A percentile compares a stretch with the other conserved stretches of the same genome.
Evolutionary conservation across 1,284 basidiomycete species (phyloP).

Genomic region (Pholiota adiposa): DNA sequence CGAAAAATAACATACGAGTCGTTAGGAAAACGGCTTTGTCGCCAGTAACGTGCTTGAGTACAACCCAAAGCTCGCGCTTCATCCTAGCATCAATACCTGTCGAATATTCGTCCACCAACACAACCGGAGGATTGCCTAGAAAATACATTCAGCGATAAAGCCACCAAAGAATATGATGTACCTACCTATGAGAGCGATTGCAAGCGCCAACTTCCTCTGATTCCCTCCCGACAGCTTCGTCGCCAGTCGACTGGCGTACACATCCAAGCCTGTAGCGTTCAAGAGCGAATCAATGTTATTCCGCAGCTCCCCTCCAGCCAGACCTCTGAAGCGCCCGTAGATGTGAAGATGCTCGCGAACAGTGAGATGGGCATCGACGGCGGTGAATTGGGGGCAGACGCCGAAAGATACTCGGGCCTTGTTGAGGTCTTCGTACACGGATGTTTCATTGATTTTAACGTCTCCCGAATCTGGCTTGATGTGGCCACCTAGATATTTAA

Average conservation of each 20-base stretch:
- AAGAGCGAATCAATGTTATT: conserved; percentile 64
- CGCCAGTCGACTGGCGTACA: conserved; percentile 73
- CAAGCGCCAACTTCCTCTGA: conserved; percentile 79
- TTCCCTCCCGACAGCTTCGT: conserved; percentile 81
- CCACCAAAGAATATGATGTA: not conserved
- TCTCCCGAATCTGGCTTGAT: conserved; percentile 61
- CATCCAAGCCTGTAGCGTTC: conserved; percentile 58
- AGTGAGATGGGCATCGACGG: conserved; percentile 77
- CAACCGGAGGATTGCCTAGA: conserved; percentile 67
- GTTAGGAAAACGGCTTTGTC: conserved; percentile 74
- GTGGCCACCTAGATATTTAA: conserved; percentile 16
- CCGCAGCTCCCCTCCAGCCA: conserved; percentile 53
- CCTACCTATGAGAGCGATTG: conserved; percentile 71
- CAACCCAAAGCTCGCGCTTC: conserved; percentile 84
- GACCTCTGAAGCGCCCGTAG: conserved; percentile 72
- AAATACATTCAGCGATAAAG: not conserved
- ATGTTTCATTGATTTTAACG: conserved; percentile 65
- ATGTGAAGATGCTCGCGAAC: conserved; percentile 76
- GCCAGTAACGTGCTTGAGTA: conserved; percentile 63
- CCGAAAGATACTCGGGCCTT: conserved; percentile 69
- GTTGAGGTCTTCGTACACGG: conserved; percentile 63
- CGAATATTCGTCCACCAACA: conserved; percentile 85
- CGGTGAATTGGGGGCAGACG: conserved; percentile 84
- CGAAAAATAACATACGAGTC: conserved; percentile 54
- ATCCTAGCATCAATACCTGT: conserved; percentile 85